These are phyloP conservation scores for Syncephalastrum sp. DNA, from an alignment of 371 early-diverging fungal species.

Conservation along the genomic window DNA sequence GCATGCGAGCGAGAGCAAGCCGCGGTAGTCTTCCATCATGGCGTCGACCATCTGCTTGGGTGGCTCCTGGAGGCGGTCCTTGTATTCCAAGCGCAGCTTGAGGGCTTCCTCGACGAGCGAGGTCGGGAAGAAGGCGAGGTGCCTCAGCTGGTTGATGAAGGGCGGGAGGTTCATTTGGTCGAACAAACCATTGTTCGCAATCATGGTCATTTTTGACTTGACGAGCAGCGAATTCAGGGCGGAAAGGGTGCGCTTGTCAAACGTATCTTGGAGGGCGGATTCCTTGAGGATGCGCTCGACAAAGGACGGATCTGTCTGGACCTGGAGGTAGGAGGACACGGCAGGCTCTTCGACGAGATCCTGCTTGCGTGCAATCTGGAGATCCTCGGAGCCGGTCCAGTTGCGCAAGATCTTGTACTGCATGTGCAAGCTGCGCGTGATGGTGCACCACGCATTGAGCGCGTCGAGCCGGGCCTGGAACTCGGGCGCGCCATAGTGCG, in stretches of 20 bases:
- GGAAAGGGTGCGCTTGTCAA: conserved; percentile 72
- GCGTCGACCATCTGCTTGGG: conserved; percentile 76
- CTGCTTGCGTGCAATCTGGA: conserved; percentile 58
- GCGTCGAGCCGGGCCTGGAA: conserved; percentile 76
- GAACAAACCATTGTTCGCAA: conserved; percentile 62
- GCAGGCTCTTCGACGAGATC: conserved; percentile 10
- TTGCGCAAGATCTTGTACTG: conserved; percentile 73
- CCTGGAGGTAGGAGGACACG: conserved; percentile 8
- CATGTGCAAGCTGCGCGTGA: conserved; percentile 69
- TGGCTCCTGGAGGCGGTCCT: conserved; percentile 67
- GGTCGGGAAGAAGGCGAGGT: conserved; percentile 76
- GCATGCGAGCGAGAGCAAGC: conserved; percentile 71
- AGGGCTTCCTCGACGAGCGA: conserved; percentile 78
- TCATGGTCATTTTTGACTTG: conserved; percentile 68
- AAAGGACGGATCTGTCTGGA: conserved; percentile 67
- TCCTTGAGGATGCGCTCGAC: conserved; percentile 85
- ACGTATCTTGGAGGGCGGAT: conserved; percentile 75
- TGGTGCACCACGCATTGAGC: conserved; percentile 75
- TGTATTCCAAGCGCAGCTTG: conserved; percentile 74
- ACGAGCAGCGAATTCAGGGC: conserved; percentile 50
- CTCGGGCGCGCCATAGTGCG: conserved; percentile 63
- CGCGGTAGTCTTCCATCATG: conserved; percentile 79
- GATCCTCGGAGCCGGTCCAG: conserved; percentile 81
- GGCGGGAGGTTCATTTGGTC: conserved; percentile 70
- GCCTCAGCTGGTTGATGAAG: conserved; percentile 62